Percentiles rank a stretch among this genome's conserved stretches.
These are phyloP conservation scores for Sphaerulina vaccinii DNA, from an alignment of 2,329 filamentous ascomycete species.

Conservation along the genomic window DNA sequence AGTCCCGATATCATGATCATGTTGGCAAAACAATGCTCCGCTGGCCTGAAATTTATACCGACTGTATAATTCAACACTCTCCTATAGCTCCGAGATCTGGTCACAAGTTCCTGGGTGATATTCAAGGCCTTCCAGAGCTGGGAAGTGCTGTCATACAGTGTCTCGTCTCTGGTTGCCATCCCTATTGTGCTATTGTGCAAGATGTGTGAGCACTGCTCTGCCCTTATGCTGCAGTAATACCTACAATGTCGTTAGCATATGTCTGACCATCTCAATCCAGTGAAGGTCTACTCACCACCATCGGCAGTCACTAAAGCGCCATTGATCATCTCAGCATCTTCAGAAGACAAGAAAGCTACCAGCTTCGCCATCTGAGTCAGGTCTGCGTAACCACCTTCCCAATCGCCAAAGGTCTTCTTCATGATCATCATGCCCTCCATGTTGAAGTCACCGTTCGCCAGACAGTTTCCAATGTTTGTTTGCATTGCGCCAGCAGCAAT, in stretches of 20 bases:
- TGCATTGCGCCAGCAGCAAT: slow-evolving; percentile 51
- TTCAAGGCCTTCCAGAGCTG: neutral
- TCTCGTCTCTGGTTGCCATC: no score
- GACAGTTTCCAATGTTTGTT: slow-evolving; percentile 54
- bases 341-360: slow-evolving; percentile 36
- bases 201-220: neutral
- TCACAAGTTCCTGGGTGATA: neutral
- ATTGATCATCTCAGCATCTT: slow-evolving; percentile 36
- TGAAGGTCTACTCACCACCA: slow-evolving; percentile 27
- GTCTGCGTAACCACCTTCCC: slow-evolving; percentile 27
- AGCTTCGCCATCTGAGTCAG: slow-evolving; percentile 36
- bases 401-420: slow-evolving; percentile 27
- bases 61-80: no score
- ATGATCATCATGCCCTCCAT: slow-evolving; percentile 32
- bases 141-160: neutral
- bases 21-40: no score
- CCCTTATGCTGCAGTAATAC: neutral
- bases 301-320: slow-evolving; percentile 8
- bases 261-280: no score
- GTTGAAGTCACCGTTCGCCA: slow-evolving; percentile 36
- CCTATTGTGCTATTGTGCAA: no score
- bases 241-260: neutral
- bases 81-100: neutral
- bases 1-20: no score
- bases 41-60: neutral